Evolutionary conservation across 371 early-diverging fungal genomes (phyloP).

Genomic region (Dinochytrium kinnereticum): DNA sequence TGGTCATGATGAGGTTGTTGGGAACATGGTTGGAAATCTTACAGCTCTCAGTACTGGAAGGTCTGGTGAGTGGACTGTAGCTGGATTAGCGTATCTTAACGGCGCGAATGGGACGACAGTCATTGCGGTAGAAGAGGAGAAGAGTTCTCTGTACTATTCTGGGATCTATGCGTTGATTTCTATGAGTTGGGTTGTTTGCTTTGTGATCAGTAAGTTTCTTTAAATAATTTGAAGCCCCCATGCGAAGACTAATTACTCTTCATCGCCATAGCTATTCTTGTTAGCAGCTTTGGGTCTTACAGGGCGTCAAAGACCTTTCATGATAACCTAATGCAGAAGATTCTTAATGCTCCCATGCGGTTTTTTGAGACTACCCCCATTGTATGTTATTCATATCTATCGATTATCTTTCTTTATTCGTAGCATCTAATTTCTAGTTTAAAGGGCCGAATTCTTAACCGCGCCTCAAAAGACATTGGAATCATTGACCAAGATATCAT

Average conservation of each 20-base stretch:
- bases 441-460: slow-evolving; percentile 75
- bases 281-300: slow-evolving; percentile 18
- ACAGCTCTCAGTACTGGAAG: background rate
- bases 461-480: slow-evolving; percentile 62
- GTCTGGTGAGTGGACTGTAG: background rate
- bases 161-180: background rate
- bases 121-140: background rate
- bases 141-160: background rate
- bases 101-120: background rate
- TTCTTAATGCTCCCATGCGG: slow-evolving; percentile 59
- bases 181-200: background rate
- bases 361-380: slow-evolving; percentile 81
- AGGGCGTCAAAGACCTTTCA: slow-evolving; percentile 44
- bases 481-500: slow-evolving; percentile 27
- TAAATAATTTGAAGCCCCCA: too few species aligned
- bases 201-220: background rate
- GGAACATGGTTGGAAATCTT: slow-evolving; percentile 7
- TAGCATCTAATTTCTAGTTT: background rate
- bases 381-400: too few species aligned
- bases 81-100: background rate
- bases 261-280: background rate
- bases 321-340: slow-evolving; percentile 27
- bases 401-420: too few species aligned
- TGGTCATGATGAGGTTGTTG: too few species aligned
- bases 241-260: too few species aligned